Conservation (phyloP, 805 yeast species). For the Nakazawaea pomicola region DNA sequence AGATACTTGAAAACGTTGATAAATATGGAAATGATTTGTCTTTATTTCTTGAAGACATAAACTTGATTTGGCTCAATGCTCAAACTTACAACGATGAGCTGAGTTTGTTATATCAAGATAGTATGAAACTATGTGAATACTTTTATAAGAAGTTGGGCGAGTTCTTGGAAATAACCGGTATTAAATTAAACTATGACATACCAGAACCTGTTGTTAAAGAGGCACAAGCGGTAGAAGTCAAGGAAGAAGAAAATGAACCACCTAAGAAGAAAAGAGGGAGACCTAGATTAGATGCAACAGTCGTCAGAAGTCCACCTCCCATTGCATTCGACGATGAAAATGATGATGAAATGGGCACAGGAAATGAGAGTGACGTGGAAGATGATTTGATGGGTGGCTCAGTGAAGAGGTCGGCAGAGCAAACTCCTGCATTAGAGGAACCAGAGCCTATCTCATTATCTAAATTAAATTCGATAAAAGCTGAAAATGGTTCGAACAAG, state of each 20-base stretch:
- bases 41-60: slow-evolving; percentile 53
- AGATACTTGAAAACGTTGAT: slow-evolving; percentile 50
- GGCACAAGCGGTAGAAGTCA: slow-evolving; percentile 12
- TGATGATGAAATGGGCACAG: slow-evolving; percentile 10
- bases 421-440: too few species aligned
- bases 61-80: slow-evolving; percentile 73
- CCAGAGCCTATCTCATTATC: neutral
- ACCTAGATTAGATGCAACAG: slow-evolving; percentile 19
- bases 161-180: slow-evolving; percentile 14
- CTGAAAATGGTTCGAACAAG: neutral
- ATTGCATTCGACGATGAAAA: slow-evolving; percentile 15
- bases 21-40: slow-evolving; percentile 48
- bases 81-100: slow-evolving; percentile 70
- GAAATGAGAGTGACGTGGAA: slow-evolving; percentile 11
- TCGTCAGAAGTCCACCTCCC: slow-evolving; percentile 13
- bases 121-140: slow-evolving; percentile 50
- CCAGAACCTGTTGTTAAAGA: slow-evolving; percentile 4
- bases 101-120: slow-evolving; percentile 68
- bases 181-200: slow-evolving; percentile 2
- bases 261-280: slow-evolving; percentile 20
- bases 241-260: slow-evolving; percentile 16
- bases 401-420: too few species aligned
- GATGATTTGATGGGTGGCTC: too few species aligned
- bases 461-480: neutral
- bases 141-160: slow-evolving; percentile 37